Percentiles rank a stretch among this genome's conserved stretches.
Conservation (phyloP, 192 early-diverging fungal species). For the Coemansia reversa region DNA sequence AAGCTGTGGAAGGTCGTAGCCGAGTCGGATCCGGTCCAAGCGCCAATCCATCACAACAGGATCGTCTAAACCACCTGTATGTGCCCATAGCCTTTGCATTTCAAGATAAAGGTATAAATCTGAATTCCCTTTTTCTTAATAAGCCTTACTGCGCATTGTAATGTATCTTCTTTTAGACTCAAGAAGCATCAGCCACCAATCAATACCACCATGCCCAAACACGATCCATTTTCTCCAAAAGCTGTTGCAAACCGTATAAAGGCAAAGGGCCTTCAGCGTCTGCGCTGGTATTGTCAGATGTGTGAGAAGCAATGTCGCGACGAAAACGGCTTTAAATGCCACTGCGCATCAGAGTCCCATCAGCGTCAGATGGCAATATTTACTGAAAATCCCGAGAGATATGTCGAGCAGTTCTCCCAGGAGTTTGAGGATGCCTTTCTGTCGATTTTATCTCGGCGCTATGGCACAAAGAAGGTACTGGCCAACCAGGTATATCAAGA, state of each 20-base stretch:
- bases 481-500: constrained; percentile 99
- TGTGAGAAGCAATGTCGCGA: constrained; percentile 88
- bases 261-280: constrained; percentile 84
- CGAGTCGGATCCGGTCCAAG: too few species aligned
- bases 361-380: constrained; percentile 89
- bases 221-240: constrained; percentile 78
- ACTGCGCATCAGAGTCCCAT: constrained; percentile 86
- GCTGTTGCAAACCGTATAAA: constrained; percentile 90
- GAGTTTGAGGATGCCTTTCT: constrained; percentile 86
- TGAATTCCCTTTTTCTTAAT: background rate
- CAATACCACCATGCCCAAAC: constrained; percentile 59
- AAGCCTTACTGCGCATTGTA: background rate
- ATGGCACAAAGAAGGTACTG: constrained; percentile 76
- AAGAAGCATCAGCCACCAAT: background rate
- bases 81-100: too few species aligned
- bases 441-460: constrained; percentile 76
- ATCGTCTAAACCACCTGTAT: too few species aligned
- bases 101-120: too few species aligned
- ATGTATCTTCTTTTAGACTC: background rate
- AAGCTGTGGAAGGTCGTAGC: too few species aligned
- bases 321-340: constrained; percentile 96
- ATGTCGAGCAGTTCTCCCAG: constrained; percentile 70
- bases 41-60: too few species aligned
- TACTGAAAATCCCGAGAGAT: constrained; percentile 75
- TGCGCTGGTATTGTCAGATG: constrained; percentile 94